phyloP scores from a whole-genome alignment of 108 stramenopile genomes.

The Aurantiochytrium sp. region DNA sequence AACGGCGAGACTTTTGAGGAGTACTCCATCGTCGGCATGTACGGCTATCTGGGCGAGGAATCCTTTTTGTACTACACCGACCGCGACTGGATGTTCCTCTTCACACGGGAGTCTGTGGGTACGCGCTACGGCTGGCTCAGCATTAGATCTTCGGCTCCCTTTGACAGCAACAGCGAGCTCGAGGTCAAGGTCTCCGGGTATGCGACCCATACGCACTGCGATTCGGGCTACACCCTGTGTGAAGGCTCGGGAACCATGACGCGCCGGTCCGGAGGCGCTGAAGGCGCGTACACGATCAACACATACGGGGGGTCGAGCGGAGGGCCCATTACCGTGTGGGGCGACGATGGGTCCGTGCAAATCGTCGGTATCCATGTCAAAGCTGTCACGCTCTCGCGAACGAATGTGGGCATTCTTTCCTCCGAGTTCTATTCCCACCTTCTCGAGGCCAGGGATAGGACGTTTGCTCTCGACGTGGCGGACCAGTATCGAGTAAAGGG shows the following conservation, averaged over 20 bases:
- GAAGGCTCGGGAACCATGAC: background rate
- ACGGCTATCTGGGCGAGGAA: background rate
- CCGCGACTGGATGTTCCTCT: constrained; percentile 5
- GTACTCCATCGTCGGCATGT: background rate
- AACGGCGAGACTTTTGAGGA: background rate
- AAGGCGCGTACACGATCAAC: background rate
- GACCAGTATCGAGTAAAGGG: background rate
- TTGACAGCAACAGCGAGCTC: background rate
- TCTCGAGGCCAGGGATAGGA: background rate
- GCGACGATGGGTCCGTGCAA: background rate
- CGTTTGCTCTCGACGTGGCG: background rate
- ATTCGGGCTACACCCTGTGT: background rate
- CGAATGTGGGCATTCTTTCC: background rate
- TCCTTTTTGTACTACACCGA: background rate
- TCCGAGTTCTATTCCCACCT: background rate
- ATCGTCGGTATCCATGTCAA: background rate
- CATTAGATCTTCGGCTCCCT: background rate
- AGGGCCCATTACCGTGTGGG: background rate
- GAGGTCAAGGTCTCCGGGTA: background rate
- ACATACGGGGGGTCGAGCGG: background rate
- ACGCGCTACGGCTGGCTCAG: background rate
- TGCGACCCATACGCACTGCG: background rate
- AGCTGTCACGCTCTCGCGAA: background rate
- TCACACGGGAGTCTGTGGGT: background rate
- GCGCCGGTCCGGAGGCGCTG: background rate